These are phyloP conservation scores for Corynascus novoguineensis DNA, from an alignment of 495 filamentous ascomycete species.

Conservation along the genomic window DNA sequence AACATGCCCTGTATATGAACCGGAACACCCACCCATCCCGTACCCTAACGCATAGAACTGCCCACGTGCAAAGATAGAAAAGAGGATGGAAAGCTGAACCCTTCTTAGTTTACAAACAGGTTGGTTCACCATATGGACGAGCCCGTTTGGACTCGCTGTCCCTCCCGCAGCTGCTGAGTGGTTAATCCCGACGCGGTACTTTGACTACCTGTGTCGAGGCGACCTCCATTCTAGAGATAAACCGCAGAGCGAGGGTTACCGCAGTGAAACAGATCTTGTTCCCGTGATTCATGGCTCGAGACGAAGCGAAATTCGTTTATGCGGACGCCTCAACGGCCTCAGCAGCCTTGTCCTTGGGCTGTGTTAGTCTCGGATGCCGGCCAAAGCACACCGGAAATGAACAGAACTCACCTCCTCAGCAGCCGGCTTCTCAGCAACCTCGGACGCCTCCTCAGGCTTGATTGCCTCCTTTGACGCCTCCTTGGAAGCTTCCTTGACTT, in stretches of 20 bases:
- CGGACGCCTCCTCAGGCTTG: constrained; percentile 8
- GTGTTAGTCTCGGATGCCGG: not conserved
- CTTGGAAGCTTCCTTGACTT: constrained; percentile 23
- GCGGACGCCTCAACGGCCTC: constrained; percentile 27
- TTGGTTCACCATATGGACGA: too few relatives aligned
- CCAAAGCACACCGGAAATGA: not conserved
- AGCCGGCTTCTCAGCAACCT: constrained; percentile 28
- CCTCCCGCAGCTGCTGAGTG: not conserved
- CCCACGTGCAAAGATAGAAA: constrained; percentile 10
- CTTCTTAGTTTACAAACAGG: constrained; percentile 20
- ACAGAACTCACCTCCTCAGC: constrained; percentile 31
- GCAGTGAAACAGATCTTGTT: not conserved
- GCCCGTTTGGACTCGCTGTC: not conserved
- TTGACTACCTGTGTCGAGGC: not conserved
- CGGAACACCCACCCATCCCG: constrained; percentile 14
- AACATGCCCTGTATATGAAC: constrained; percentile 18
- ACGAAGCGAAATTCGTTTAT: constrained; percentile 1
- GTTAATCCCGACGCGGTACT: not conserved
- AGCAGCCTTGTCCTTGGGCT: constrained; percentile 17
- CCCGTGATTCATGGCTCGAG: not conserved
- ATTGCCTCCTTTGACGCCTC: constrained; percentile 16
- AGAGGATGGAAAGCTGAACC: not conserved
- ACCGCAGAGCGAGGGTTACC: not conserved
- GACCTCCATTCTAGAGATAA: not conserved
- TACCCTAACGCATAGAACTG: constrained; percentile 1